Conservation (phyloP, 495 filamentous ascomycete genomes). For the Penicillium cinerascens region DNA sequence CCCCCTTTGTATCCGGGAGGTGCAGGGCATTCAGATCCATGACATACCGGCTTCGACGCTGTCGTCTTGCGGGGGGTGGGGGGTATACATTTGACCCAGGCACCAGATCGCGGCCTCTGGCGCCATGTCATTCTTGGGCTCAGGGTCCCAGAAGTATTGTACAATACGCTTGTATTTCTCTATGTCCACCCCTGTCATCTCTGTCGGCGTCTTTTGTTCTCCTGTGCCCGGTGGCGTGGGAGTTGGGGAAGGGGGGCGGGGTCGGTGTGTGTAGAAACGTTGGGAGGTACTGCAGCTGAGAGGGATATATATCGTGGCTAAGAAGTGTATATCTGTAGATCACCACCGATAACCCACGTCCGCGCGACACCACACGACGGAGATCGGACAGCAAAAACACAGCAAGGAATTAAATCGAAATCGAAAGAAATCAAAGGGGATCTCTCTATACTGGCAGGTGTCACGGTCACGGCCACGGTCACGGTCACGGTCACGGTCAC, state of each 20-base stretch:
- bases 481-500: neutral
- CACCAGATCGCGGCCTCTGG: slow-evolving; percentile 79
- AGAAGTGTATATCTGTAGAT: neutral
- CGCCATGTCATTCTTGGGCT: slow-evolving; percentile 76
- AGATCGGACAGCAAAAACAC: neutral
- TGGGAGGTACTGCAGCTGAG: neutral
- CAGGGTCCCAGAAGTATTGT: slow-evolving; percentile 92
- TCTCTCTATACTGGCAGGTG: neutral
- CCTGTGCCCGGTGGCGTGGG: neutral
- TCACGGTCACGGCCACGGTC: neutral
- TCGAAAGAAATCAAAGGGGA: neutral
- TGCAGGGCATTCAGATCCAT: neutral
- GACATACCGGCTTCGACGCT: slow-evolving; percentile 21
- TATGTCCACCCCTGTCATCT: slow-evolving; percentile 60
- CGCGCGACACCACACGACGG: neutral
- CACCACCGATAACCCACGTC: neutral
- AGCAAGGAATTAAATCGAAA: neutral
- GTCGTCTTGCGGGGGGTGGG: slow-evolving; percentile 1
- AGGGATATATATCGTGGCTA: neutral
- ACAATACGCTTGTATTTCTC: slow-evolving; percentile 76
- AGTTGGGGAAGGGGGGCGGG: neutral
- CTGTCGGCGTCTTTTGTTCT: slow-evolving; percentile 3
- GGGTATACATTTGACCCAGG: slow-evolving; percentile 70
- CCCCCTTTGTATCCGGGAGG: neutral
- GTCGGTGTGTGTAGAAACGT: neutral